These are phyloP conservation scores for Mucor piriformis DNA, from an alignment of 371 early-diverging fungal species.

Conservation along the genomic window DNA sequence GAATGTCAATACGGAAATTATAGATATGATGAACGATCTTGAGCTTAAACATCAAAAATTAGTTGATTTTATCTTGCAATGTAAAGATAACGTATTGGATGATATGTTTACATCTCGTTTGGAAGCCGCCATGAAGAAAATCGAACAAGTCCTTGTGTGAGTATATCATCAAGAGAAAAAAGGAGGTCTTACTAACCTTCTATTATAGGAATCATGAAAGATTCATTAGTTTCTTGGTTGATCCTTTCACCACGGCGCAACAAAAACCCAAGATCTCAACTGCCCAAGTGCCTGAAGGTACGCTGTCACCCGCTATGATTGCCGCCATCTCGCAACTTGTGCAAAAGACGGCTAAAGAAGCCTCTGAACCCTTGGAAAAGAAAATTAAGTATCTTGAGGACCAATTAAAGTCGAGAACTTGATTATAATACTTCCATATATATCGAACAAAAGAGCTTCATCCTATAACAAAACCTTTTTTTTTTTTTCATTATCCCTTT, in stretches of 20 bases:
- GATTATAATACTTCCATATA: background rate
- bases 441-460: constrained; percentile 2
- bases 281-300: background rate
- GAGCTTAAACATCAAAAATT: constrained; percentile 24
- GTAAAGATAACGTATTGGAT: constrained; percentile 27
- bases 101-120: constrained; percentile 17
- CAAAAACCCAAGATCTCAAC: background rate
- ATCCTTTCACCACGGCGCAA: constrained; percentile 23
- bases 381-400: constrained; percentile 25
- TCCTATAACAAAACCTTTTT: background rate
- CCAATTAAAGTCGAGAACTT: constrained; percentile 6
- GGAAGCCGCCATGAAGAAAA: constrained; percentile 23
- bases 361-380: constrained; percentile 5
- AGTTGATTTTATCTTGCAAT: constrained; percentile 27
- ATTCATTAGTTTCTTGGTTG: constrained; percentile 25
- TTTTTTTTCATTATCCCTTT: background rate
- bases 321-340: constrained; percentile 20
- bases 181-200: background rate
- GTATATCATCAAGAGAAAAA: no score
- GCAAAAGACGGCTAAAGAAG: constrained; percentile 19
- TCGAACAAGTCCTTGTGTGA: constrained; percentile 29
- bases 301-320: constrained; percentile 20
- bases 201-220: constrained; percentile 29
- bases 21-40: constrained; percentile 2
- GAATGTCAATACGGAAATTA: background rate